Conservation (phyloP, 371 early-diverging fungal species). For the Phascolomyces articulosus region DNA sequence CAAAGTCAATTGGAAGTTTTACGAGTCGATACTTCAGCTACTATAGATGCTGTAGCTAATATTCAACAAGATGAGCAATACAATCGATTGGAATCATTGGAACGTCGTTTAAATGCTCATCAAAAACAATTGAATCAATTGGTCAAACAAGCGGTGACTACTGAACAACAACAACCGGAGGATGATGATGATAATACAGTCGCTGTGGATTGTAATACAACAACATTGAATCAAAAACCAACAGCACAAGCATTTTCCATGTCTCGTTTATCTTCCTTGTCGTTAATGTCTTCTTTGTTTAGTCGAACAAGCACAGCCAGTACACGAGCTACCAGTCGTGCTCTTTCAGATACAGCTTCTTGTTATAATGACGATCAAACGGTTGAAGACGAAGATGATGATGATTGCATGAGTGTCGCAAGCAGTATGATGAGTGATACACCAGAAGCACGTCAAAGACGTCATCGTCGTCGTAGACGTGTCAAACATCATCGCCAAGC, state of each 20-base stretch:
- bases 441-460: conserved; percentile 8
- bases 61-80: conserved; percentile 21
- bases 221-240: not conserved
- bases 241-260: conserved; percentile 26
- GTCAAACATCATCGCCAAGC: conserved; percentile 19
- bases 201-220: not conserved
- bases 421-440: conserved; percentile 5
- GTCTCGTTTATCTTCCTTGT: conserved; percentile 36
- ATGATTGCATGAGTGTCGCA: conserved; percentile 11
- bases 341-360: not conserved
- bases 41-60: conserved; percentile 30
- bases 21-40: conserved; percentile 31
- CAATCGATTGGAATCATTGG: conserved; percentile 36
- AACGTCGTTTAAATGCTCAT: conserved; percentile 30
- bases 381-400: conserved; percentile 8
- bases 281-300: conserved; percentile 36
- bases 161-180: too few species aligned
- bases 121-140: conserved; percentile 17
- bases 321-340: not conserved
- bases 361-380: not conserved
- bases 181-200: too few species aligned
- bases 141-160: not conserved
- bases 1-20: conserved; percentile 34
- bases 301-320: conserved; percentile 25
- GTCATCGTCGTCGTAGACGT: conserved; percentile 22